Percentiles rank a stretch among this genome's conserved stretches.
Conservation (phyloP, 352 stramenopile genomes). For the Phytophthora kernoviae region DNA sequence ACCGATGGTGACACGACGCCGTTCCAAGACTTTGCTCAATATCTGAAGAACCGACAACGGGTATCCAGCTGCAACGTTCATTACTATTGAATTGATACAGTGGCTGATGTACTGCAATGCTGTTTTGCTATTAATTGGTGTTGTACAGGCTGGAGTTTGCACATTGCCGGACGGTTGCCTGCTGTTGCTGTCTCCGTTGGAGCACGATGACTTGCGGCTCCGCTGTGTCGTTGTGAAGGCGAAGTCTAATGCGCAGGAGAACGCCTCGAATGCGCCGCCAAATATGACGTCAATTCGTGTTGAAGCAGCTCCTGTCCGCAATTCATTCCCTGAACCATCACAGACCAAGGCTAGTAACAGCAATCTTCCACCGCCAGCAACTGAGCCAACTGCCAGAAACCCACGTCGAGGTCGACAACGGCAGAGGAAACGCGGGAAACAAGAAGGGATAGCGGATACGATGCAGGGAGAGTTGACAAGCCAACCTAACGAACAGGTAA, state of each 20-base stretch:
- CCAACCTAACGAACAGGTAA: background rate
- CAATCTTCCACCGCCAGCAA: background rate
- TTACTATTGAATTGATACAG: background rate
- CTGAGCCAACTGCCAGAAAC: conserved; percentile 12
- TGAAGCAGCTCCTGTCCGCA: conserved; percentile 23
- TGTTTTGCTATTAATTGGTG: background rate
- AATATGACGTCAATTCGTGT: conserved; percentile 31
- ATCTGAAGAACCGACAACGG: conserved; percentile 56
- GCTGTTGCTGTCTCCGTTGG: conserved; percentile 59
- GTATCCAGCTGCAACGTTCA: conserved; percentile 21
- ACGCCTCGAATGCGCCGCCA: conserved; percentile 9
- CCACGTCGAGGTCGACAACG: conserved; percentile 13
- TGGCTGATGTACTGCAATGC: too few relatives aligned
- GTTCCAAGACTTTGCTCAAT: conserved; percentile 57
- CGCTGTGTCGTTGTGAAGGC: conserved; percentile 64
- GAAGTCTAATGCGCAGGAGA: conserved; percentile 14
- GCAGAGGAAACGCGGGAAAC: conserved; percentile 11
- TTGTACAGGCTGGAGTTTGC: conserved; percentile 57
- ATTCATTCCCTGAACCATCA: background rate
- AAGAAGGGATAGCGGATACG: conserved; percentile 8
- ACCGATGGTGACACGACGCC: conserved; percentile 22
- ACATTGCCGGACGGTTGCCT: conserved; percentile 47
- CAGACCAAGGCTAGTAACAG: conserved; percentile 5
- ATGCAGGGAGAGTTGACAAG: conserved; percentile 9
- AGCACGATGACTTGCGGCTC: conserved; percentile 40